Percentiles rank a stretch among this genome's conserved stretches.
Evolutionary conservation across 2,329 filamentous ascomycete genomes (phyloP).

Genomic region (Aschersonia sp.): DNA sequence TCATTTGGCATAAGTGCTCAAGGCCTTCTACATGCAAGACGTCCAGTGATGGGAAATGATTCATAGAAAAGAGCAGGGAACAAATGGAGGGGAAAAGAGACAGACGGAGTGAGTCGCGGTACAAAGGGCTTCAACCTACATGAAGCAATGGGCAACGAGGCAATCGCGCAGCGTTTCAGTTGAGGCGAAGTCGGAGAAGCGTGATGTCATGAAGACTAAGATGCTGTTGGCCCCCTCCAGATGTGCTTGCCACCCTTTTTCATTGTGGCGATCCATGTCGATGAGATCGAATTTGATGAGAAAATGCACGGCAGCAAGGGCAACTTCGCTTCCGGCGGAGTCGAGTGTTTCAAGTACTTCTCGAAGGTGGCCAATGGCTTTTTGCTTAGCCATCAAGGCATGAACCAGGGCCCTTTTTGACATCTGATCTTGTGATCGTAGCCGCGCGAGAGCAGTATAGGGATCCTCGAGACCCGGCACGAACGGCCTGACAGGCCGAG

Average conservation of each 20-base stretch:
- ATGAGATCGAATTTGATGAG: constrained; percentile 37
- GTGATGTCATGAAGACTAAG: constrained; percentile 19
- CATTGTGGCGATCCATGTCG: constrained; percentile 27
- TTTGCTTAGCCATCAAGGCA: constrained; percentile 30
- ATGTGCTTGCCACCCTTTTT: constrained; percentile 29
- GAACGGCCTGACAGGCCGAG: constrained; percentile 18
- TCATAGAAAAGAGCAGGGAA: no score
- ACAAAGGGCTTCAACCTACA: constrained; percentile 16
- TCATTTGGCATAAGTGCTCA: no score
- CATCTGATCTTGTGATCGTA: constrained; percentile 22
- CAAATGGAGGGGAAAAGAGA: no score
- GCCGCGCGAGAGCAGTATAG: constrained; percentile 19
- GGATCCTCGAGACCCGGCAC: constrained; percentile 17
- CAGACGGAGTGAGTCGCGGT: no score
- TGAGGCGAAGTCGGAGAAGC: constrained; percentile 12
- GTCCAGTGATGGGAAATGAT: no score
- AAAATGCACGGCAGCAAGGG: constrained; percentile 33
- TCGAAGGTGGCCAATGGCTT: constrained; percentile 28
- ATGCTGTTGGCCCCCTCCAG: constrained; percentile 29
- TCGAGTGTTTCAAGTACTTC: constrained; percentile 22
- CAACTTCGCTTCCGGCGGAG: constrained; percentile 27
- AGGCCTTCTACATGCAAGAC: no score
- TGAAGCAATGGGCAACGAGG: constrained; percentile 32
- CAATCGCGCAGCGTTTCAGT: constrained; percentile 26
- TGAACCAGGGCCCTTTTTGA: constrained; percentile 27